Evolutionary conservation across 1,139 yeast genomes (phyloP), one percentile per base, ranked within the genome.

Genomic region (Debaryomyces psychrophilus): DNA sequence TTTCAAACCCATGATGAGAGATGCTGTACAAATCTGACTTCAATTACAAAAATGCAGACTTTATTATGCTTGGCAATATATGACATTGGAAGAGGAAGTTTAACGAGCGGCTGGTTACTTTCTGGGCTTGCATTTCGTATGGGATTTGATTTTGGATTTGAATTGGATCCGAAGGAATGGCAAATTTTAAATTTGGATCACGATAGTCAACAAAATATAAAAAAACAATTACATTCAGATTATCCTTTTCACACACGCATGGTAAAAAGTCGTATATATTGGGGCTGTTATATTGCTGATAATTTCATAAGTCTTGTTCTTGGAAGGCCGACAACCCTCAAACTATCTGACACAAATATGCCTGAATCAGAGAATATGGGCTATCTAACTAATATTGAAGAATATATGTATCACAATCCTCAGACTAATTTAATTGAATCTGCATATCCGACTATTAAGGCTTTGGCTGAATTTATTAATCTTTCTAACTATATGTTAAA

Each of bases 231-330:
- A 11, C 44, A 41, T 31, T 18, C 37, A 8, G 44, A 48, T n/a
- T 52, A 40, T 43, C 56, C 55, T 4, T 52, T 50, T 39, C 48
- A 46, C 18, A 39, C 48, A 5, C 47, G 31, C 15, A 48, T 49
- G 25, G 44, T 52, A 11, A 42, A 49, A 31, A 51, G 54, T 35
- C 42, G 56, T 31, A 50, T 52, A 4, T 52, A 51, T 33, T 52
- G 56, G 56, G 56, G 56, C 1, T 50, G 50, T 4, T 52, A 48
- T 27, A 42, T 52, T 14, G 56, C 47, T 1, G 56, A 52, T 36
- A 46, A 51, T 33, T 45, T 52, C 14, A 50, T 52, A 14, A 44
- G 55, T 33, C 37, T n/a, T n/a, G 50, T 50, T 6, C 48, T 51
- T 49, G 56, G 56, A 34, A 41, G 55, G 29, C 43, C 53, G 11